phyloP scores from a whole-genome alignment of 2,329 filamentous ascomycete genomes.

The Alternaria triticimaculans region DNA sequence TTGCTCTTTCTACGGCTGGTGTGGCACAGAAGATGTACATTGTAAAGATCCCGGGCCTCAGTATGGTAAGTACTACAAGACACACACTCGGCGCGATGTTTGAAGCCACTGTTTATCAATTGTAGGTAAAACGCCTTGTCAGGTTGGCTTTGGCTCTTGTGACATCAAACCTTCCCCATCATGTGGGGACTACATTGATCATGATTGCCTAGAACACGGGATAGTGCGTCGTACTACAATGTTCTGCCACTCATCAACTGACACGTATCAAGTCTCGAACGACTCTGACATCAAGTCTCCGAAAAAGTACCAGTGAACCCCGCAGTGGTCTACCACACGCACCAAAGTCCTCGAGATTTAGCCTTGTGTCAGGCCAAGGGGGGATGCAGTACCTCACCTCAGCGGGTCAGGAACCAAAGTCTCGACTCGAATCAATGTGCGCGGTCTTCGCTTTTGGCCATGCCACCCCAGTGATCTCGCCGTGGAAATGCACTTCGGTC shows the following conservation, averaged over 20 bases:
- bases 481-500: fast-evolving
- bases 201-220: neutral
- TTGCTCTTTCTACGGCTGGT: constrained; percentile 24
- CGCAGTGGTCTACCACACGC: neutral
- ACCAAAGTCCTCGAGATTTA: neutral
- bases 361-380: neutral
- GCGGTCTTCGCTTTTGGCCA: neutral
- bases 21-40: constrained; percentile 25
- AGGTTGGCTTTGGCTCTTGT: neutral
- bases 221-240: no score
- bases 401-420: neutral
- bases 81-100: no score
- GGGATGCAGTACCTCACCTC: no score
- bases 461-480: no score
- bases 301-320: neutral
- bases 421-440: neutral
- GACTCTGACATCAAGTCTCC: neutral
- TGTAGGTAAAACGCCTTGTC: no score
- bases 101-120: no score
- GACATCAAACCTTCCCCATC: no score
- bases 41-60: constrained; percentile 24
- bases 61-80: neutral
- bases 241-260: neutral
- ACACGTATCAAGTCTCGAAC: neutral
- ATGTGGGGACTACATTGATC: neutral